Base-by-base conservation (phyloP, 306 rosid species). In the Rubus parviflorus region DNA sequence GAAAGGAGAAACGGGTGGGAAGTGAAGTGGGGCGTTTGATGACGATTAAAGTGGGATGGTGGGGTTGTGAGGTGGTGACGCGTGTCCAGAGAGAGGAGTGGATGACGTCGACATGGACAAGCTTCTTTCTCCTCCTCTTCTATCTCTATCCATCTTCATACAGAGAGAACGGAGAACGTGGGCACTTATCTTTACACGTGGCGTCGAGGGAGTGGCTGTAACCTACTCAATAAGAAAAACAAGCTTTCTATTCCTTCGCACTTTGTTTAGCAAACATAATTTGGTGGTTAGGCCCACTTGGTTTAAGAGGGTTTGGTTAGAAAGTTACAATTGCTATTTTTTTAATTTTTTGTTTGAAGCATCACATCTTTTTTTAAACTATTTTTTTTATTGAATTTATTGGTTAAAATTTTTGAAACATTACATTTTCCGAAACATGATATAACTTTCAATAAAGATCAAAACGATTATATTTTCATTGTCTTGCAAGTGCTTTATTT, bases 111-210 rank as follows among this genome's bases (percentile, higher is more conserved):
- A 70, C 71, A 37, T 12, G 47, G 35, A 14, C 35, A 20, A 13
- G 16, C 12, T 38, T 71, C 14, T 43, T 7, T 37, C 1, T n/a
- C 51, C 8, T 43, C 11, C 1, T 42, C 52, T 40, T 47, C 81
- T 60, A 25, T 56, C 41, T 17, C 70, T 23, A 5, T 30, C 65
- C 11, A 12, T 13, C 52, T 3, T 30, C 35, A 1, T 30, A 30
- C 35, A 30, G 2, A 30, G 35, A 48, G 3, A 48, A 48, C 0
- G 41, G 30, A 22, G 70, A 19, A 61, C 60, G 37, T 16, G 70
- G 78, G 58, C 64, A 13, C 23, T 53, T 54, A 77, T 79, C 53
- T 4, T 7, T 3, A 78, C 83, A 81, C 77, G 83, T 85, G 88
- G 77, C 74, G 41, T 3, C 0, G 0, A 0, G 19, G 62, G 79